Conservation (phyloP, 441 rosid genomes). For the Aleurites moluccanus region DNA sequence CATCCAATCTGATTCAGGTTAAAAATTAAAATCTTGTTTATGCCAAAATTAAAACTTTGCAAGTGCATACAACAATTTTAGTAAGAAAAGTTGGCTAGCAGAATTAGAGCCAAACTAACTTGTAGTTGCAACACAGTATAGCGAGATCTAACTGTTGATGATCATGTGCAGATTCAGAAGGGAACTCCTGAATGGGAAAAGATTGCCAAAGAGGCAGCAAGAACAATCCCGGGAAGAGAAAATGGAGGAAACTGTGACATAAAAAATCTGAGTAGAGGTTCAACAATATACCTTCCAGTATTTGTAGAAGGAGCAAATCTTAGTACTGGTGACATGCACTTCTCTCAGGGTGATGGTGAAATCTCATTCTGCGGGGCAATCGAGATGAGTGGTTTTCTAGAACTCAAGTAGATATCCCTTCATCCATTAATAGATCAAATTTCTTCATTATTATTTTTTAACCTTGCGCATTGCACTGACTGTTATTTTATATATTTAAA, state of each 20-base stretch:
- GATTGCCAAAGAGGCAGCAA: conserved; percentile 69
- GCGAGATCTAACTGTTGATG: conserved; percentile 9
- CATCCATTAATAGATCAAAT: not conserved
- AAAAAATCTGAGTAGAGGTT: conserved; percentile 86
- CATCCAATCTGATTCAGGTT: not conserved
- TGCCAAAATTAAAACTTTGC: not conserved
- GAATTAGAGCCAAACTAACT: not conserved
- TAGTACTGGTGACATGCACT: conserved; percentile 96
- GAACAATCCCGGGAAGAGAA: conserved; percentile 92
- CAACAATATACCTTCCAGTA: conserved; percentile 82
- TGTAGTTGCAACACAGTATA: not conserved
- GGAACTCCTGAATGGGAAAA: conserved; percentile 80
- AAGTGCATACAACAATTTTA: not conserved
- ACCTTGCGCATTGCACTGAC: no score
- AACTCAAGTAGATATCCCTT: conserved; percentile 63
- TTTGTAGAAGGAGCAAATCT: conserved; percentile 89
- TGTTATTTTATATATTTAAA: no score
- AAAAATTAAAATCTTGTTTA: not conserved
- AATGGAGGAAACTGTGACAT: conserved; percentile 98
- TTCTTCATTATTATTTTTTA: not conserved
- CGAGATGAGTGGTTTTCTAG: conserved; percentile 96
- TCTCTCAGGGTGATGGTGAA: conserved; percentile 97
- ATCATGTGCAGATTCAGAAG: conserved; percentile 51
- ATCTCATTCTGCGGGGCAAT: conserved; percentile 93
- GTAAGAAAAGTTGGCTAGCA: not conserved